Percentiles rank a stretch among this genome's conserved stretches.
phyloP scores from a whole-genome alignment of 225 moss, liverwort and hornwort species.

The Antitrichia curtipendula region DNA sequence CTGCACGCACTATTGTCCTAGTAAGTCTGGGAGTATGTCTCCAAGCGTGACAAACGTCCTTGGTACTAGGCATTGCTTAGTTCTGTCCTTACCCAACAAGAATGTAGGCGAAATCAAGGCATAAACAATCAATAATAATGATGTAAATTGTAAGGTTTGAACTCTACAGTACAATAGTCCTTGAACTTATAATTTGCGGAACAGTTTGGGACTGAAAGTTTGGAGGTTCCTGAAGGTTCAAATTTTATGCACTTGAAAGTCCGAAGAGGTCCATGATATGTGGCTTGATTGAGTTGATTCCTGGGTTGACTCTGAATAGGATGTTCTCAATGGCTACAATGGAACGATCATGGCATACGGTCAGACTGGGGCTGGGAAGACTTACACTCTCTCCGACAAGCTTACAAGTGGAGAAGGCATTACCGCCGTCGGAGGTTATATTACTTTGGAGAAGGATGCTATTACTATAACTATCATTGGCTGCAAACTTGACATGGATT shows the following conservation, averaged over 20 bases:
- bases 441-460: background rate
- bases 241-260: background rate
- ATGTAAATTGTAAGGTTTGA: background rate
- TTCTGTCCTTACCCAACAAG: background rate
- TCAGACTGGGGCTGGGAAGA: slow-evolving; percentile 88
- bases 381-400: slow-evolving; percentile 74
- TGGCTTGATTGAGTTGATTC: background rate
- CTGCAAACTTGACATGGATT: background rate
- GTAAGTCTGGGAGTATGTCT: background rate
- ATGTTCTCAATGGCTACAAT: slow-evolving; percentile 81
- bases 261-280: background rate
- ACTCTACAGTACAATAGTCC: background rate
- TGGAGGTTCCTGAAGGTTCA: background rate
- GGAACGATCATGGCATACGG: slow-evolving; percentile 88
- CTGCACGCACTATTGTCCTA: slow-evolving; percentile 52
- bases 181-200: background rate
- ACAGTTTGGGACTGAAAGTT: background rate
- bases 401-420: slow-evolving; percentile 39
- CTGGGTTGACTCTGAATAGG: slow-evolving; percentile 21
- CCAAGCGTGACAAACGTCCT: background rate
- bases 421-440: slow-evolving; percentile 40
- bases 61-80: background rate
- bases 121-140: background rate
- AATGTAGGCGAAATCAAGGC: background rate
- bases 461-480: background rate